Conservation (phyloP, 1,139 yeast genomes). For the Williopsis jadinii region DNA sequence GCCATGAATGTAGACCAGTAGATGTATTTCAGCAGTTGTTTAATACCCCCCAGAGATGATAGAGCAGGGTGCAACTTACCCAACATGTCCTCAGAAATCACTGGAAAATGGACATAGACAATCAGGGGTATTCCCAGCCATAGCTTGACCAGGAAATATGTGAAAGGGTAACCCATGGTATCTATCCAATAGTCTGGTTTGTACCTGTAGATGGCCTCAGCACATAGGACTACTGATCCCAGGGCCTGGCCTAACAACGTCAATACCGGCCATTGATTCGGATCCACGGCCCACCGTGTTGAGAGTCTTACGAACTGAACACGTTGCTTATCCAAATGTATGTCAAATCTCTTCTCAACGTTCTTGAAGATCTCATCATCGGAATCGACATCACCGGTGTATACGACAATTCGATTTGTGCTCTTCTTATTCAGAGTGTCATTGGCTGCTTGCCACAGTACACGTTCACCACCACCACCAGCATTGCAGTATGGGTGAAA, state of each 20-base stretch:
- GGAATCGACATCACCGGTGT: conserved; percentile 62
- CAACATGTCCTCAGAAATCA: conserved; percentile 83
- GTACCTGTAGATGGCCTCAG: conserved; percentile 62
- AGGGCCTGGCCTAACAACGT: conserved; percentile 84
- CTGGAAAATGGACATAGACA: conserved; percentile 91
- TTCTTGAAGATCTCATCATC: conserved; percentile 46
- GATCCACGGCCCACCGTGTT: conserved; percentile 60
- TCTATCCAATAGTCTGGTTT: conserved; percentile 88
- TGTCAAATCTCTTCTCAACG: conserved; percentile 60
- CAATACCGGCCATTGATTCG: conserved; percentile 66
- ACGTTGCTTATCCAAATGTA: conserved; percentile 45
- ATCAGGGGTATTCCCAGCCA: conserved; percentile 65
- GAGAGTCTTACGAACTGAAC: conserved; percentile 66
- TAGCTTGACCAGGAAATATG: conserved; percentile 55
- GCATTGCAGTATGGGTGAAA: conserved; percentile 96
- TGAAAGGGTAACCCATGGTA: conserved; percentile 90
- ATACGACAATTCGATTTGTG: conserved; percentile 59
- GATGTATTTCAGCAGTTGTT: conserved; percentile 37
- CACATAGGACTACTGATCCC: conserved; percentile 63
- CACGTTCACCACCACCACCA: conserved; percentile 98
- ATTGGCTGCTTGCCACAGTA: conserved; percentile 88
- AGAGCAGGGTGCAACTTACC: conserved; percentile 40
- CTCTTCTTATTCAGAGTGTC: conserved; percentile 51
- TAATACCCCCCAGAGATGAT: conserved; percentile 16
- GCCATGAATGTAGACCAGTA: conserved; percentile 69